Conservation (phyloP, 306 rosid genomes). For the Rubus parviflorus region DNA sequence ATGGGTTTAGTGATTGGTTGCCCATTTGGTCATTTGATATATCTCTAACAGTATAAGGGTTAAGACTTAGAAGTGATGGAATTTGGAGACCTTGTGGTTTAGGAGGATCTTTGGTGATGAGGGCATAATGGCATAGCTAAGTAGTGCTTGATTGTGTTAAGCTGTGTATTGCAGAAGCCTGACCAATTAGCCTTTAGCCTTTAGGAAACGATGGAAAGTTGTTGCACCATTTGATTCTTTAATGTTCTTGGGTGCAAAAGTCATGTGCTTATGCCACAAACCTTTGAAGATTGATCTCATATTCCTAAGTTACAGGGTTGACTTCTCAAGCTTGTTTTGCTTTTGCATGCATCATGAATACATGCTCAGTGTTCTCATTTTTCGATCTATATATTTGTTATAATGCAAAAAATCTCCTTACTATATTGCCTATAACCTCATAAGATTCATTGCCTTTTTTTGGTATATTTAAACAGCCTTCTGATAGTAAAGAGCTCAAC, state of each 20-base stretch:
- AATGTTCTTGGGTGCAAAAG: neutral
- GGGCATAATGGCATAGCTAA: neutral
- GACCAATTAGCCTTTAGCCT: neutral
- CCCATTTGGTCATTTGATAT: neutral
- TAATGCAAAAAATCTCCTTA: neutral
- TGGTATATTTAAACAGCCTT: constrained; percentile 55
- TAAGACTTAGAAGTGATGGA: neutral
- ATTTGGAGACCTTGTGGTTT: neutral
- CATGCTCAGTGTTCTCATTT: neutral
- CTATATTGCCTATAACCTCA: neutral
- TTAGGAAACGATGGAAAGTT: neutral
- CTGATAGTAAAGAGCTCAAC: constrained; percentile 71
- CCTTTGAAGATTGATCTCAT: constrained; percentile 9
- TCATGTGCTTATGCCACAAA: neutral
- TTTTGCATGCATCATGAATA: neutral
- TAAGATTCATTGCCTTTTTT: neutral
- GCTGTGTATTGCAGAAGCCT: neutral
- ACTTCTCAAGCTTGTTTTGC: neutral
- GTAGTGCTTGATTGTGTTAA: neutral
- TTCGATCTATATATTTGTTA: neutral
- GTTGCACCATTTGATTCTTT: neutral
- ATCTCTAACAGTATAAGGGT: neutral
- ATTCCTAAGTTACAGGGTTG: neutral
- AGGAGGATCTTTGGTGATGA: neutral
- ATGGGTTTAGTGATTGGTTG: neutral